Percentiles rank a stretch among this genome's conserved stretches.
These are phyloP conservation scores for Volvox reticuliferus DNA, from an alignment of 139 green algal genomes.

Conservation along the genomic window DNA sequence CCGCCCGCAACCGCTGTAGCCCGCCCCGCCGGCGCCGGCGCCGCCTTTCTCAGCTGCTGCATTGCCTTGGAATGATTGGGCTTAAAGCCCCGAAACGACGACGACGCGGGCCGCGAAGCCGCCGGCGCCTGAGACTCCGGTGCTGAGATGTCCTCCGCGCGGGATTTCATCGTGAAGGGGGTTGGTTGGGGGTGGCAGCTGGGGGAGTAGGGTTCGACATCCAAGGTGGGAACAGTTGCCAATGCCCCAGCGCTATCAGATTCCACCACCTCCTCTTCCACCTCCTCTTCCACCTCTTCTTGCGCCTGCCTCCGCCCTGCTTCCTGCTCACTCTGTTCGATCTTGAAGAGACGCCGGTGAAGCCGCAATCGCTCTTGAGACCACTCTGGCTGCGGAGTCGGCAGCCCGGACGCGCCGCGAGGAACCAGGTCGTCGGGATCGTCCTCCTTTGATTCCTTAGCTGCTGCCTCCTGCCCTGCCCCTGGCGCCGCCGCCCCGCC, in stretches of 20 bases:
- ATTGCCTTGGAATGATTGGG: background rate
- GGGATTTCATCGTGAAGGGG: no score
- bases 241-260: background rate
- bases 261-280: background rate
- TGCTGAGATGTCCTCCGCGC: no score
- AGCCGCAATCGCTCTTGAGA: background rate
- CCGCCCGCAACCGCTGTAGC: background rate
- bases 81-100: background rate
- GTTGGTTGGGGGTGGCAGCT: background rate
- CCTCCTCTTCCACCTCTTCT: background rate
- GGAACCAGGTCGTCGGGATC: background rate
- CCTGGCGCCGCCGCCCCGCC: background rate
- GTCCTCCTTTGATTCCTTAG: background rate
- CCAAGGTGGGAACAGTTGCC: background rate
- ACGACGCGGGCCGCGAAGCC: background rate
- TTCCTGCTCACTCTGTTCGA: background rate
- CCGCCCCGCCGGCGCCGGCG: background rate
- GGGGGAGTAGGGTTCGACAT: background rate
- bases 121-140: background rate
- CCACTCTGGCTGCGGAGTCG: background rate
- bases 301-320: background rate
- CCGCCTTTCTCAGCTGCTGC: slow-evolving; percentile 1
- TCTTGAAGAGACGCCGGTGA: no score
- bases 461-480: no score
- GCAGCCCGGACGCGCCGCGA: background rate